Evolutionary conservation across 768 basidiomycete genomes (phyloP), one percentile per base, ranked within the genome.

Genomic region (Pulveroboletus sp.): DNA sequence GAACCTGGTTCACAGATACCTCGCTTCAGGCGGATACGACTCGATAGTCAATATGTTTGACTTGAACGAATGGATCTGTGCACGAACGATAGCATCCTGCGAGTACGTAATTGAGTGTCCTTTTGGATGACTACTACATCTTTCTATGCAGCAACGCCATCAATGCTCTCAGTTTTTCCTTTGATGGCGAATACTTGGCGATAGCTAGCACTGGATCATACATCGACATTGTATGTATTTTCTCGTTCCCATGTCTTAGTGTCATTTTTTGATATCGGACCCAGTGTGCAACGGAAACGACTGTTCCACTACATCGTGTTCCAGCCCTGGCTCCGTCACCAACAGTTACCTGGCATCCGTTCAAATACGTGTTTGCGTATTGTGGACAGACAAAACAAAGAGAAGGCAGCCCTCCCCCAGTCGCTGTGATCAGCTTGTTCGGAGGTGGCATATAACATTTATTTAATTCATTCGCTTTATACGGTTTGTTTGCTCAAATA

Each of bases 11-110:
- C 24, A 24, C 55, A 85, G 83, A 46, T 90, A 89, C 56, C 76
- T 90, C 36, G 87, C 87, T 2, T 85, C 87, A 1, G 88, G 89
- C 30, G 89, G 89, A 11, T 76, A 79, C 48, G 89, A 92, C 61
- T 87, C 86, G 8, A 90, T 92, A 47, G 82, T 92, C 42, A 87
- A 89, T 59, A 71, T 91, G 62, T 89, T 89, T 59, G 88, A 90
- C 63, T 58, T 83, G 50, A 73, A 75, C n/a, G 85, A 89, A 51
- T 89, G 86, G 88, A 86, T 91, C 57, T 85, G 82, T 52, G 78
- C 79, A 5, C 76, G 85, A 40, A 89, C 86, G 15, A 87, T 90
- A 52, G 79, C 84, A 17, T 75, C 80, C 21, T 88, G 86, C 82
- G 88, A 92, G 89, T 91, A 62, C 56, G 86, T 79, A 5, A 7